Evolutionary conservation across 805 yeast genomes (phyloP), one percentile per base, ranked within the genome.

Genomic region (Starmerella geochares): DNA sequence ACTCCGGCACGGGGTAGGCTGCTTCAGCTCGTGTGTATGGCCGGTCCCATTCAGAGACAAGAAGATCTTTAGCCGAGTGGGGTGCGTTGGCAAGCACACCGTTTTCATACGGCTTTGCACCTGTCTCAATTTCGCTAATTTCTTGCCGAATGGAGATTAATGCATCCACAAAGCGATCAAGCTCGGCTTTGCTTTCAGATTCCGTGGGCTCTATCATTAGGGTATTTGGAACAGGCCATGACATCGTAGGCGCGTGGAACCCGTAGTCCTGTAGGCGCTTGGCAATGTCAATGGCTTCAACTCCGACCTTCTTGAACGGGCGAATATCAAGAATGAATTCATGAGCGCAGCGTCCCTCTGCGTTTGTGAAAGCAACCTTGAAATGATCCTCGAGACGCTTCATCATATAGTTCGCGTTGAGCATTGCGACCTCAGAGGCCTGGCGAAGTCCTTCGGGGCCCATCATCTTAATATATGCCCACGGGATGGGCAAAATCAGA

Each of bases 191-290:
- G 62, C 86, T 79, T 70, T 92, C 98, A 17, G 92, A 81, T 70
- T 92, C 98, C 3, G 98, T 92, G 52, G 98, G 98, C 71, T 92
- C 98, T 55, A 92, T 79, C 98, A 92, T 92, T 60, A 92, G 75
- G 2, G 98, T 92, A 54, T 94, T 95, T 4, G 96, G 90, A 46
- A 92, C 94, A 9, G 98, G 98, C 85, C 92, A 92, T 2, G 97
- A 92, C 85, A 92, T 81, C 23, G 98, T 92, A 54, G 98, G 98
- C 0, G 96, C 96, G 68, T 92, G 98, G 79, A 92, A 92, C 0
- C 97, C 96, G 65, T 90, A 92, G 69, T 92, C 98, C 70, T 92
- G 97, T 53, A 92, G 74, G 67, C 98, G 79, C 72, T 92, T 92
- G 50, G 98, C 97, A 52, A 92, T 80, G 65, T 92, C 98, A 59